Conservation (phyloP, 805 yeast genomes). For the Saturnispora zaruensis region DNA sequence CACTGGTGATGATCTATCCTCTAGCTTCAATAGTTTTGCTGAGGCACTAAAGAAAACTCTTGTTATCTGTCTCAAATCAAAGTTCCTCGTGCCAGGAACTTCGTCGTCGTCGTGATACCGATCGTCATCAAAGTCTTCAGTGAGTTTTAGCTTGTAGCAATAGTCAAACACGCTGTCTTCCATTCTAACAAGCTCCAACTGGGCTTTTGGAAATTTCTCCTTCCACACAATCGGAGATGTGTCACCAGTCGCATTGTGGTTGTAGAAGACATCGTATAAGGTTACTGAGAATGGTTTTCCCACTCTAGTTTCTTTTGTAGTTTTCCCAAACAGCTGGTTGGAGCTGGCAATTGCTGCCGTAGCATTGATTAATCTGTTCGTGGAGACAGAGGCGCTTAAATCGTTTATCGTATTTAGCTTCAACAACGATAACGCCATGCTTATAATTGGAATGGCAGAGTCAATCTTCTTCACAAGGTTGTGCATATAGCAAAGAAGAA, state of each 20-base stretch:
- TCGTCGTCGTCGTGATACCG: conserved; percentile 59
- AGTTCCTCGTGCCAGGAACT: conserved; percentile 27
- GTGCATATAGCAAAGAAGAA: conserved; percentile 44
- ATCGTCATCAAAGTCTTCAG: conserved; percentile 59
- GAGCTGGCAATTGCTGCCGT: conserved; percentile 36
- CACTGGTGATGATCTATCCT: conserved; percentile 57
- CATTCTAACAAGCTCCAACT: conserved; percentile 33
- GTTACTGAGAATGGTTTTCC: conserved; percentile 56
- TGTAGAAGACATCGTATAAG: conserved; percentile 55
- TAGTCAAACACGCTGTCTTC: conserved; percentile 21
- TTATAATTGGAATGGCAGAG: conserved; percentile 59
- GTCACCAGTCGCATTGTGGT: conserved; percentile 33
- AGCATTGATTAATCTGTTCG: conserved; percentile 59
- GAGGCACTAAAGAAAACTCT: conserved; percentile 62
- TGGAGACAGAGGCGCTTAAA: conserved; percentile 44
- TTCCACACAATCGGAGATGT: conserved; percentile 55
- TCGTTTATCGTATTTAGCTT: conserved; percentile 51
- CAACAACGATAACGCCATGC: conserved; percentile 56
- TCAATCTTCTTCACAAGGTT: conserved; percentile 46
- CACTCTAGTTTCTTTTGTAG: conserved; percentile 27
- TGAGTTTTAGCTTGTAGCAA: conserved; percentile 38
- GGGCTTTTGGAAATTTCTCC: conserved; percentile 56
- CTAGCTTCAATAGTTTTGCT: conserved; percentile 54
- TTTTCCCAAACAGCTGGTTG: conserved; percentile 23
- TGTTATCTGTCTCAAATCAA: conserved; percentile 36